phyloP scores from a whole-genome alignment of 1,284 basidiomycete species.

The Cutaneotrichosporon sp. region DNA sequence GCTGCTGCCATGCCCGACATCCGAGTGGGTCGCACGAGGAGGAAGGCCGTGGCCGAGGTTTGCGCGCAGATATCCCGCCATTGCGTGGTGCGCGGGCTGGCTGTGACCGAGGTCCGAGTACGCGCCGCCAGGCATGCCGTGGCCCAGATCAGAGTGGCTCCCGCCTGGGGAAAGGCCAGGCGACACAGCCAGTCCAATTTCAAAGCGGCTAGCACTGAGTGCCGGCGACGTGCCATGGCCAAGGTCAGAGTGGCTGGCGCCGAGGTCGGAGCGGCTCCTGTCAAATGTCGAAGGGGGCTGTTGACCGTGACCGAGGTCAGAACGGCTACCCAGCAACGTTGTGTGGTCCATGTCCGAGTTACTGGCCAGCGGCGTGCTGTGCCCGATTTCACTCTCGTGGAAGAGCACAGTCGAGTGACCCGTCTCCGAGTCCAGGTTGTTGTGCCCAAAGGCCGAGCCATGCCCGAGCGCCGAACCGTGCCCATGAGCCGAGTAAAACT shows the following conservation, averaged over 20 bases:
- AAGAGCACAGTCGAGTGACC: background rate
- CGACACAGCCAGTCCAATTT: background rate
- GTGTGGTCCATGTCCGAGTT: background rate
- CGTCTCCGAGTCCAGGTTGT: background rate
- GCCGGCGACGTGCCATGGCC: background rate
- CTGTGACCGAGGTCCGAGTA: background rate
- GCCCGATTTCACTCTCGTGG: no score
- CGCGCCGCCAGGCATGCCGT: background rate
- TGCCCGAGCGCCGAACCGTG: conserved; percentile 2
- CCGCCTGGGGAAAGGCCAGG: background rate
- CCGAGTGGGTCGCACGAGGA: background rate
- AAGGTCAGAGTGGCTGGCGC: background rate
- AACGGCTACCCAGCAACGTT: background rate
- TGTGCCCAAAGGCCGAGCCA: background rate
- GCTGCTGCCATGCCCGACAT: background rate
- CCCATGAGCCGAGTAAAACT: conserved; percentile 2
- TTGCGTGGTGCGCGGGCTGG: no score
- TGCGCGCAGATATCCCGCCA: background rate
- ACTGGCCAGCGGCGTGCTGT: background rate
- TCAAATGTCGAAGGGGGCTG: no score
- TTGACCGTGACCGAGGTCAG: background rate
- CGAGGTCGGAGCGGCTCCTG: background rate
- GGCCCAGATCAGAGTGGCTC: conserved; percentile 1
- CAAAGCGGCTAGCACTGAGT: background rate
- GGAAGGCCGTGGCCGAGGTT: background rate